Evolutionary conservation across 495 filamentous ascomycete species (phyloP).

Genomic region (Massariosphaeria phaeospora): DNA sequence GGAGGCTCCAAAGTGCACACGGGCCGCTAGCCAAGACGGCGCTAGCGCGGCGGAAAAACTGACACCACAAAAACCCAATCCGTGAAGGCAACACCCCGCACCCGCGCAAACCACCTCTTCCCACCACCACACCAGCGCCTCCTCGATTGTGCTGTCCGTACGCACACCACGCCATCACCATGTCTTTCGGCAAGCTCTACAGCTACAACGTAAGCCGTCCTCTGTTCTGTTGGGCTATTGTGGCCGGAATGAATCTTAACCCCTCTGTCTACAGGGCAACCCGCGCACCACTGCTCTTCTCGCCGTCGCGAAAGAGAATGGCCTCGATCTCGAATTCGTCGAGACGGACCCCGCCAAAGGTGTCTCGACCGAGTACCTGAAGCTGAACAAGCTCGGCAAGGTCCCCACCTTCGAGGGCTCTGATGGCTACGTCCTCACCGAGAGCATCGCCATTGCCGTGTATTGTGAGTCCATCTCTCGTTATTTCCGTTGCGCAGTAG

Average conservation of each 20-base stretch:
- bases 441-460: conserved; percentile 92
- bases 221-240: neutral
- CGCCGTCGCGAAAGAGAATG: conserved; percentile 93
- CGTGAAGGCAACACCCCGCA: conserved; percentile 1
- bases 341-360: conserved; percentile 58
- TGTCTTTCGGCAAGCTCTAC: conserved; percentile 97
- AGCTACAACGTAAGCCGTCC: conserved; percentile 63
- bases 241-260: conserved; percentile 30
- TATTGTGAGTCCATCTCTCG: conserved; percentile 67
- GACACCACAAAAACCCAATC: conserved; percentile 1
- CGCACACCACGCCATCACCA: conserved; percentile 46
- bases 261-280: conserved; percentile 61
- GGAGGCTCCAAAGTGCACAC: neutral
- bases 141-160: conserved; percentile 5
- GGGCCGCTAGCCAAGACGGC: neutral
- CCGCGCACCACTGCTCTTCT: conserved; percentile 79
- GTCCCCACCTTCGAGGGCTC: conserved; percentile 86
- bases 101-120: conserved; percentile 2
- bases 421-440: conserved; percentile 84
- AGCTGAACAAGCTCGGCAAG: conserved; percentile 82
- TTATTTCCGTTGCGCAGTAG: conserved; percentile 40
- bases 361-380: conserved; percentile 66
- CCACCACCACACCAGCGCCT: neutral
- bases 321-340: conserved; percentile 81
- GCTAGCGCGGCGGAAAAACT: neutral